phyloP scores from a whole-genome alignment of 495 filamentous ascomycete genomes.

The Haplographium delicatum region DNA sequence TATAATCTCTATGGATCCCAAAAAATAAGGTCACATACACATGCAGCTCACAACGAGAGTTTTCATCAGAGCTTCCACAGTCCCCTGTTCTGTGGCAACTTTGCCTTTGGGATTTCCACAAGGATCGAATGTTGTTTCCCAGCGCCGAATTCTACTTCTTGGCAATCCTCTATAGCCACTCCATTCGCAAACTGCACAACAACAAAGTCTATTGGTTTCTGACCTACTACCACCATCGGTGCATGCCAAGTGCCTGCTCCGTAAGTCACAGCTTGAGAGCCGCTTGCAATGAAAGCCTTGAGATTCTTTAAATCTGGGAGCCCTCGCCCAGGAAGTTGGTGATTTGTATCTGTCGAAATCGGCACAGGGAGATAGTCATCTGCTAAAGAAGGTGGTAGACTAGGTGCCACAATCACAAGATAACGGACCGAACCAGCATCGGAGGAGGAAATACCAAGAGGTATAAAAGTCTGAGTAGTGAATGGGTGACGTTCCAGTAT shows the following conservation, averaged over 20 bases:
- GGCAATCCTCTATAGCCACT: conserved; percentile 78
- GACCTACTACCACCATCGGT: conserved; percentile 86
- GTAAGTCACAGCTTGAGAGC: conserved; percentile 85
- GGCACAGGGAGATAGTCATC: conserved; percentile 34
- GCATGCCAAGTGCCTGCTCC: conserved; percentile 90
- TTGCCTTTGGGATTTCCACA: conserved; percentile 10
- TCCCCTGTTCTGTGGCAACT: neutral
- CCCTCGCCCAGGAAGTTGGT: conserved; percentile 46
- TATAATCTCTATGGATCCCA: too few species aligned
- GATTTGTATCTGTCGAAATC: neutral
- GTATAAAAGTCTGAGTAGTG: conserved; percentile 89
- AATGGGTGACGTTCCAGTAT: conserved; percentile 92
- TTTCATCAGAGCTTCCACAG: conserved; percentile 12
- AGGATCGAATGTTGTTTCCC: neutral
- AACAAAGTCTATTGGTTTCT: conserved; percentile 67
- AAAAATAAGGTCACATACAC: neutral
- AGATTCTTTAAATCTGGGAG: conserved; percentile 68
- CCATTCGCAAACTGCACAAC: conserved; percentile 88
- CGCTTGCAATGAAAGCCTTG: conserved; percentile 74
- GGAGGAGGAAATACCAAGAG: conserved; percentile 52
- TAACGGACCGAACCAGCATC: conserved; percentile 42
- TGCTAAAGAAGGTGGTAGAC: conserved; percentile 35
- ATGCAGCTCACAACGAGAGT: neutral
- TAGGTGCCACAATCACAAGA: conserved; percentile 90
- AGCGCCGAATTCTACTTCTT: conserved; percentile 55